Evolutionary conservation across 2,329 filamentous ascomycete genomes (phyloP), one percentile per base, ranked within the genome.

Genomic region (Orbilia blumenaviensis): DNA sequence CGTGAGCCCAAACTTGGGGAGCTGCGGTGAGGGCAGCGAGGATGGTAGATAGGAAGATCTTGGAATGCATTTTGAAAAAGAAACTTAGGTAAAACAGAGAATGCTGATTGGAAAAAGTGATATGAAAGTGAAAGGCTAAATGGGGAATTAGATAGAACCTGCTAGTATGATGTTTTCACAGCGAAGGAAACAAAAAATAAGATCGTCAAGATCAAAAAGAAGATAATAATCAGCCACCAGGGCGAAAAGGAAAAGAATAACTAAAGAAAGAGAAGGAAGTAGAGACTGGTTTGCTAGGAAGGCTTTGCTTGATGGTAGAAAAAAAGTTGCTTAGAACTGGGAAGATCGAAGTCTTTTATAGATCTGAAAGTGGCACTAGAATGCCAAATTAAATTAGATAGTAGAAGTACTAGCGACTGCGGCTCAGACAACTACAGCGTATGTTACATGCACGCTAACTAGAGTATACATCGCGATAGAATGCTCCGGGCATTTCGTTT

Each of bases 1-100:
- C 85, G 84, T 91, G 89, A 80, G 86, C 88, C 78, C 87, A 84
- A 78, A 87, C 88, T 62, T 90, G 85, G 78, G 86, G 83, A 80
- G 85, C 85, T 77, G 85, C 83, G 79, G 87, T 84, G 80, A 89
- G 81, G 82, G 88, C 83, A 80, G 85, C 83, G 80, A 88, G 82
- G 78, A 83, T 79, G 79, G 83, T 23, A 23, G 77, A 78, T 81
- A 71, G 79, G 81, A 79, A 74, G 80, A 79, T 82, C 81, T 82
- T 79, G 81, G 84, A 83, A 81, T 82, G 82, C 84, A 85, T 85
- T 69, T 79, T 76, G 64, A 63, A 34, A 14, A 52, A 42, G 12
- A n/a, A 52, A 32, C 46, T 25, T 50, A 48, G 23, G 32, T n/a
- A 21, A 25, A 54, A 54, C 56, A 41, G 56, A 25, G n/a, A n/a